Percentiles rank a stretch among this genome's conserved stretches.
Evolutionary conservation across 192 early-diverging fungal genomes (phyloP).

Genomic region (Lobosporangium transversale): DNA sequence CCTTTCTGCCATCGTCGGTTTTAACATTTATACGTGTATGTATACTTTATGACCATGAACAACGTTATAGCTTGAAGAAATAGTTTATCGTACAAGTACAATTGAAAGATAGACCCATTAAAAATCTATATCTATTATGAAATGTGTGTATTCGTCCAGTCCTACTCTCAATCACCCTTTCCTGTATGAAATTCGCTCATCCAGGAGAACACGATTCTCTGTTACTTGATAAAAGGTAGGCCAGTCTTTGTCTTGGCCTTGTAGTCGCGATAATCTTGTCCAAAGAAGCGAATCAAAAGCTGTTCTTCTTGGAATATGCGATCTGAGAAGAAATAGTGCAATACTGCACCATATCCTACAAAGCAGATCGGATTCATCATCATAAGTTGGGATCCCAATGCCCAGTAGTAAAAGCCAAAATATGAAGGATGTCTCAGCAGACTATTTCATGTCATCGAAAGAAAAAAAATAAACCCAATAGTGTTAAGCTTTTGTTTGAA

Average conservation of each 20-base stretch:
- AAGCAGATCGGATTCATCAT: constrained; percentile 83
- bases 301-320: constrained; percentile 86
- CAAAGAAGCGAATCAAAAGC: constrained; percentile 82
- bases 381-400: constrained; percentile 77
- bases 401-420: constrained; percentile 96
- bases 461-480: constrained; percentile 10
- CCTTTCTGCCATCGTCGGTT: no score
- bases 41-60: no score
- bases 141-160: no score
- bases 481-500: constrained; percentile 6
- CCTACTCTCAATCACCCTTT: no score
- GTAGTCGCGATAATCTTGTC: constrained; percentile 78
- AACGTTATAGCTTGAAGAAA: no score
- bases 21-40: no score
- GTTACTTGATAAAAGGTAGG: constrained; percentile 75
- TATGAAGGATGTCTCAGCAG: constrained; percentile 93
- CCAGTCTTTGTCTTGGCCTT: constrained; percentile 67
- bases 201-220: no score
- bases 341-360: constrained; percentile 68
- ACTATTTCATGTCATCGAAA: constrained; percentile 36
- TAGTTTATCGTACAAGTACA: no score
- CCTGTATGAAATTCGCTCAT: no score
- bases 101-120: no score
- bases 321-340: constrained; percentile 80
- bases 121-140: no score